Percentiles rank a stretch among this genome's conserved stretches.
phyloP scores from a whole-genome alignment of 805 yeast species.

The Kluyveromyces nonfermentans region DNA sequence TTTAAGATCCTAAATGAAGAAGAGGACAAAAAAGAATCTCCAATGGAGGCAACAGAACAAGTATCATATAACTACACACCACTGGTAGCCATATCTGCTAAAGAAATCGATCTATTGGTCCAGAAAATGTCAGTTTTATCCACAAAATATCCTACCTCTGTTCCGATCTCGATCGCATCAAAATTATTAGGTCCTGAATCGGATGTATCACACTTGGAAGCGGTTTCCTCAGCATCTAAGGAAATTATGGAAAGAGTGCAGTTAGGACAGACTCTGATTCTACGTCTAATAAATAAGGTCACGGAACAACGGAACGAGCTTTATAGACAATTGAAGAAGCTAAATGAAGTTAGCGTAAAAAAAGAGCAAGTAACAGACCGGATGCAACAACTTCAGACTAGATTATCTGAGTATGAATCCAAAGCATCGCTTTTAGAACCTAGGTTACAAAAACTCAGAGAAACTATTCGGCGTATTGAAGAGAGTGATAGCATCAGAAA shows the following conservation, averaged over 20 bases:
- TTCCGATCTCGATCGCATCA: conserved; percentile 2
- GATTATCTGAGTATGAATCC: conserved; percentile 7
- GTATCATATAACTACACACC: conserved; percentile 5
- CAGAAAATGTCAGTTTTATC: conserved; percentile 10
- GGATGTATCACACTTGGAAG: conserved; percentile 21
- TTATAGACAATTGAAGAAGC: conserved; percentile 30
- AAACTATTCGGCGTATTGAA: conserved; percentile 19
- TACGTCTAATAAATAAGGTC: conserved; percentile 30
- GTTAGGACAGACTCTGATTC: conserved; percentile 27
- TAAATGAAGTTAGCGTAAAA: conserved; percentile 17
- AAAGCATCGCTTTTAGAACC: conserved; percentile 29
- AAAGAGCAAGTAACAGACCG: conserved; percentile 10
- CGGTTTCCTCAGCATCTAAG: conserved; percentile 17
- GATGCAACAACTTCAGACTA: conserved; percentile 9
- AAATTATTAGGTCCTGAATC: conserved; percentile 13
- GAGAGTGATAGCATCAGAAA: conserved; percentile 12
- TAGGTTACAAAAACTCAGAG: conserved; percentile 26
- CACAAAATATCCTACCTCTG: conserved; percentile 6
- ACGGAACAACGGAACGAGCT: conserved; percentile 35
- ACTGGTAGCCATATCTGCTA: conserved; percentile 15
- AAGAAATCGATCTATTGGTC: conserved; percentile 14
- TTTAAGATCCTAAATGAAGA: background rate
- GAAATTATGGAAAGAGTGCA: conserved; percentile 15
- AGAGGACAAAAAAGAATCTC: background rate
- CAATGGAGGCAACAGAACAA: background rate